Percentiles rank a stretch among this genome's conserved stretches.
Conservation (phyloP, 1,139 yeast species). For the Pichia sp. region DNA sequence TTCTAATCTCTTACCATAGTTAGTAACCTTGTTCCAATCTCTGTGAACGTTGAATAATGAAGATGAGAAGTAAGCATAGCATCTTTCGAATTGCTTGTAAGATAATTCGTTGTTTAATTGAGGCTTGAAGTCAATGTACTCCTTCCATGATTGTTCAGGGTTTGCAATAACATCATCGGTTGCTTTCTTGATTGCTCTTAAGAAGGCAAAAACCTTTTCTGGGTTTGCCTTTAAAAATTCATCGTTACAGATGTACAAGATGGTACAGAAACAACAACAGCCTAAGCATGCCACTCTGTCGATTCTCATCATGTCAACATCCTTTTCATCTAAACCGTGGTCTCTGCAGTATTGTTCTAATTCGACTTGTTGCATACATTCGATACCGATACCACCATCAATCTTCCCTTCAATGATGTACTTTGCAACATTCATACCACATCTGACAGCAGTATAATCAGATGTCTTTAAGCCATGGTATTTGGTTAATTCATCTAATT, state of each 20-base stretch:
- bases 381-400: conserved; percentile 60
- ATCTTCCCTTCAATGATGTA: conserved; percentile 53
- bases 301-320: conserved; percentile 56
- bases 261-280: conserved; percentile 60
- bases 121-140: conserved; percentile 49
- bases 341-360: conserved; percentile 49
- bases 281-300: conserved; percentile 58
- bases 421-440: conserved; percentile 61
- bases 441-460: conserved; percentile 59
- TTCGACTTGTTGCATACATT: conserved; percentile 59
- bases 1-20: conserved; percentile 53
- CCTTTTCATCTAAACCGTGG: conserved; percentile 45
- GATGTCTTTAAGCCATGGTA: conserved; percentile 55
- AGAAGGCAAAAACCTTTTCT: conserved; percentile 44
- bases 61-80: conserved; percentile 54
- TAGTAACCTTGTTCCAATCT: conserved; percentile 57
- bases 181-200: conserved; percentile 49
- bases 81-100: conserved; percentile 50
- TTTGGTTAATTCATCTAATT: conserved; percentile 53
- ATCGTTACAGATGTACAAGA: conserved; percentile 54
- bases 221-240: conserved; percentile 48
- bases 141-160: conserved; percentile 48
- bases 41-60: conserved; percentile 54
- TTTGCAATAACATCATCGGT: conserved; percentile 45
- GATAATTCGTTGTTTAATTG: conserved; percentile 38